phyloP scores from a whole-genome alignment of 306 rosid species.

The Castanopsis chinensis region DNA sequence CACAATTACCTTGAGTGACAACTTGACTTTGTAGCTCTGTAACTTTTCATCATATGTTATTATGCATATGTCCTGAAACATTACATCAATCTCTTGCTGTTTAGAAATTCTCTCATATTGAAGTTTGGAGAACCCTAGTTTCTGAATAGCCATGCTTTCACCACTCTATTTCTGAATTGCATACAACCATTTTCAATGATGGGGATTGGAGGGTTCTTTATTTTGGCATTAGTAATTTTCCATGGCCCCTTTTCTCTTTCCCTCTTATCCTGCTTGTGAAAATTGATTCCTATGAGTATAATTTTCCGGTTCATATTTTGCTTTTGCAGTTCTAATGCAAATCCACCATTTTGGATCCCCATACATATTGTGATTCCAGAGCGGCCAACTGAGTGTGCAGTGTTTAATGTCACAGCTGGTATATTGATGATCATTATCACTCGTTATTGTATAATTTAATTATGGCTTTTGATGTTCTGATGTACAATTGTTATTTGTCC shows the following conservation, averaged over 20 bases:
- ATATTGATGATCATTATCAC: slow-evolving; percentile 29
- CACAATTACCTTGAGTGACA: not conserved
- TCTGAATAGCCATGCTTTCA: not conserved
- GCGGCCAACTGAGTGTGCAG: slow-evolving; percentile 92
- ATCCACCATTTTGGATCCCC: slow-evolving; percentile 95
- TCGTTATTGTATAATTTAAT: slow-evolving; percentile 5
- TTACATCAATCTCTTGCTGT: not conserved
- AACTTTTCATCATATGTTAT: not conserved
- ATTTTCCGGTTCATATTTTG: slow-evolving; percentile 6
- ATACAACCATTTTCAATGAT: not conserved
- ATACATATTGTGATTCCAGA: slow-evolving; percentile 89
- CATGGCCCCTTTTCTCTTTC: not conserved
- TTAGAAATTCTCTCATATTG: not conserved
- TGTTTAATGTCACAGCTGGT: slow-evolving; percentile 90
- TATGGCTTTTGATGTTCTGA: slow-evolving; percentile 1
- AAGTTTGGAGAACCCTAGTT: not conserved
- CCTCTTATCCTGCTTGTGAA: not conserved
- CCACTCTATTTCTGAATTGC: not conserved
- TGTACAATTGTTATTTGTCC: not conserved
- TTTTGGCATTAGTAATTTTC: not conserved
- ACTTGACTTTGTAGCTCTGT: not conserved
- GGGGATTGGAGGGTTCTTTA: not conserved
- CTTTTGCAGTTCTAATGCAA: slow-evolving; percentile 61
- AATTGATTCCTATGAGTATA: not conserved
- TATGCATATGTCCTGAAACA: not conserved